Evolutionary conservation across 2,329 filamentous ascomycete genomes (phyloP).

Genomic region (Zymoseptoria crescenta): DNA sequence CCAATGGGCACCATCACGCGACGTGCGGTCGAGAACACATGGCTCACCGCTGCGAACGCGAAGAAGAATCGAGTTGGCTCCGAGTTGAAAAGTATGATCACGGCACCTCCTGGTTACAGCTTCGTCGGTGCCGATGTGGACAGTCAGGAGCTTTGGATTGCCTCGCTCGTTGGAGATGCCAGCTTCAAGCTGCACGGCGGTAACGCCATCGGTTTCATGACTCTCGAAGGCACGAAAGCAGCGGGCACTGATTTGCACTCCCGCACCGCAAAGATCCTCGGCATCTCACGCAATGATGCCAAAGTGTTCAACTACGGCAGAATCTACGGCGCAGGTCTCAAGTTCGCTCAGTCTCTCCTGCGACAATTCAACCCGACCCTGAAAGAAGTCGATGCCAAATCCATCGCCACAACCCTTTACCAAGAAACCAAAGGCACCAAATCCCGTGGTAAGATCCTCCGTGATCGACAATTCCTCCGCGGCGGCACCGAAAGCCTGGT

Average conservation of each 20-base stretch:
- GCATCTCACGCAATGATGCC: constrained; percentile 88
- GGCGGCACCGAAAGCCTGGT: constrained; percentile 96
- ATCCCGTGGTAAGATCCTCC: constrained; percentile 64
- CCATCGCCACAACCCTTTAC: constrained; percentile 74
- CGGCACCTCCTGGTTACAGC: constrained; percentile 78
- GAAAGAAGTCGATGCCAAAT: constrained; percentile 67
- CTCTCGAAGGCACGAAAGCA: constrained; percentile 87
- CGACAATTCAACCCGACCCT: constrained; percentile 87
- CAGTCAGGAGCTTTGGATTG: constrained; percentile 96
- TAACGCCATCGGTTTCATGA: constrained; percentile 98
- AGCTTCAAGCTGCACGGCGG: constrained; percentile 93
- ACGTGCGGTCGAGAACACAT: constrained; percentile 92
- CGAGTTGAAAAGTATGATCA: constrained; percentile 94
- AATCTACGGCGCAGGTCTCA: constrained; percentile 95
- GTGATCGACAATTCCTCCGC: constrained; percentile 78
- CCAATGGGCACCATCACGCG: constrained; percentile 97
- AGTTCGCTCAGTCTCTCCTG: constrained; percentile 82
- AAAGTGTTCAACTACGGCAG: constrained; percentile 99
- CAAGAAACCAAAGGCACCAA: constrained; percentile 83
- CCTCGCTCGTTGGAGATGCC: constrained; percentile 86
- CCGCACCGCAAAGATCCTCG: constrained; percentile 81
- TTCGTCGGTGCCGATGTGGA: constrained; percentile 98
- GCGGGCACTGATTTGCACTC: constrained; percentile 92
- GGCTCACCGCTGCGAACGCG: constrained; percentile 95
- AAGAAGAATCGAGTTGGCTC: constrained; percentile 94